Evolutionary conservation across 306 rosid species (phyloP), one percentile per base, ranked within the genome.

Genomic region (Phaseolus lunatus): DNA sequence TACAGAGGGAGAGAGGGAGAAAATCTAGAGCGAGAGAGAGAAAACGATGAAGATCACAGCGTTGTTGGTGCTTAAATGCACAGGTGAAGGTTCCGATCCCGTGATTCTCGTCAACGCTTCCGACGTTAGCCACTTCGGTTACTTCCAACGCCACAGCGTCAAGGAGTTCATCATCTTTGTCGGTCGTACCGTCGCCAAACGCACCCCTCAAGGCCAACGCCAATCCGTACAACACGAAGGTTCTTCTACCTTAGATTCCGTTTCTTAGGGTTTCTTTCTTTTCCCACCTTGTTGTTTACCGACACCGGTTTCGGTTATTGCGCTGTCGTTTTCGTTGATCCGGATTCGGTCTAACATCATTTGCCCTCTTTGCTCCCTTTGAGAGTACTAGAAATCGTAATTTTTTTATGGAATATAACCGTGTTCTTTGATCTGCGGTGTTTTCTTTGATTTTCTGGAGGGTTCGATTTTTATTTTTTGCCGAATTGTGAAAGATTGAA

Each of bases 171-270:
- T 96, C 78, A 85, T 90, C 76, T 96, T 96, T 73, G 97, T 96
- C 15, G 92, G 90, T 71, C 99, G 99, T 35, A 96, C 99, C 73
- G 99, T 96, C 26, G 99, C 99, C 73, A 92, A 76, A 29, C 99
- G 97, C 27, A 96, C 96, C 23, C 89, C 92, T 8, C 92, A 86
- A 8, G 93, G 87, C 9, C 99, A 96, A 56, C 97, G 99, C 29
- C 99, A 96, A 82, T 88, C 99, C 54, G 99, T 96, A 18, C 93
- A 96, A 78, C 99, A 96, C 64, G 99, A 96, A 92, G 99, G 99
- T 65, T 53, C 63, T 20, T 20, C 1, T 9, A 1, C 48, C 15
- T 50, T 9, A 0, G 9, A 6, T 50, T 53, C 19, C 0, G 3
- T 1, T 11, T 63, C 41, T 70, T 83, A 76, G 82, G 74, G 73